These are phyloP conservation scores for Penicillium sp. DNA, from an alignment of 2,329 filamentous ascomycete species.

Conservation along the genomic window DNA sequence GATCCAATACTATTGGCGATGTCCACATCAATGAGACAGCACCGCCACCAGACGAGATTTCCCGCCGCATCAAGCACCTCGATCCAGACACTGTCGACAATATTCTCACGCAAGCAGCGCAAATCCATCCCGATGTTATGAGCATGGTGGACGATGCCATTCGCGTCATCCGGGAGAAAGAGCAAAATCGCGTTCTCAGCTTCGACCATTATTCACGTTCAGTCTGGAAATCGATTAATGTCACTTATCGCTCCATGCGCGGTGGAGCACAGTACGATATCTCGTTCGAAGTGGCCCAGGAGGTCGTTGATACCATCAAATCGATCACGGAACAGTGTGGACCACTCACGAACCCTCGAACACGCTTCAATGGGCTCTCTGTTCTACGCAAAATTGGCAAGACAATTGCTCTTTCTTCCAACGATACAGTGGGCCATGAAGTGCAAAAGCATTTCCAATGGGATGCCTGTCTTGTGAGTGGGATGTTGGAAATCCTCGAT, in stretches of 20 bases:
- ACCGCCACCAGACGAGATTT: background rate
- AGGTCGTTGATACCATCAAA: background rate
- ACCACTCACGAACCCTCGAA: background rate
- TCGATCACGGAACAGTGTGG: conserved; percentile 9
- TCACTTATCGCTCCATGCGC: conserved; percentile 1
- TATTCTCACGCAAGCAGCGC: background rate
- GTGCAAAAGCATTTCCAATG: conserved; percentile 12
- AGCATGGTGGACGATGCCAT: background rate
- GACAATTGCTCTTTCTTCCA: conserved; percentile 10
- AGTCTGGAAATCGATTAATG: conserved; percentile 16
- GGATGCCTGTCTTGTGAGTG: conserved; percentile 5
- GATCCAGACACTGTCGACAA: background rate
- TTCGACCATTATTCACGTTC: background rate
- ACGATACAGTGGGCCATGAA: conserved; percentile 10
- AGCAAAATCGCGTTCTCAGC: background rate
- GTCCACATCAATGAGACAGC: background rate
- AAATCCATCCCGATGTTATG: background rate
- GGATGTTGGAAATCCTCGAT: conserved; percentile 5
- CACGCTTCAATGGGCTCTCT: conserved; percentile 17
- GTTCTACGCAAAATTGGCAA: conserved; percentile 20
- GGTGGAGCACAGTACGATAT: conserved; percentile 8
- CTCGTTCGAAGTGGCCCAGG: conserved; percentile 1
- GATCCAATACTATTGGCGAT: background rate
- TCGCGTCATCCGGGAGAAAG: background rate
- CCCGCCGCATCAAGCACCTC: background rate